Percentiles rank a stretch among this genome's conserved stretches.
Conservation (phyloP, 495 filamentous ascomycete genomes). For the Hypoxylon lienhwacheense region DNA sequence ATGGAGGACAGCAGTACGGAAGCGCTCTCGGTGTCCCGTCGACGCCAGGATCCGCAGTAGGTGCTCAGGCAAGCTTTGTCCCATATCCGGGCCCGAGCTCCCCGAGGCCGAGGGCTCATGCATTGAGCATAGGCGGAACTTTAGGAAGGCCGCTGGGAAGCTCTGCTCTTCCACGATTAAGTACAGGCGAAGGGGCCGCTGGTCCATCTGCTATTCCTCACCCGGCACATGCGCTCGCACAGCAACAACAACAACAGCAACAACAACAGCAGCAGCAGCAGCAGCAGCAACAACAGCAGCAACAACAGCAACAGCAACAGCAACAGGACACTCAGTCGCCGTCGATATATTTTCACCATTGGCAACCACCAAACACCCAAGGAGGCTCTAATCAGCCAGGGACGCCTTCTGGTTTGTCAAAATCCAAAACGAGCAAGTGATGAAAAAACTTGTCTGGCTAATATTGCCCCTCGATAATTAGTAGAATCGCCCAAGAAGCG, state of each 20-base stretch:
- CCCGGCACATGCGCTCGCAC: slow-evolving; percentile 36
- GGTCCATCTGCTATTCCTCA: slow-evolving; percentile 37
- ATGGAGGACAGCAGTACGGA: slow-evolving; percentile 46
- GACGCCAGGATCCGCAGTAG: slow-evolving; percentile 49
- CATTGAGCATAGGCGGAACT: slow-evolving; percentile 41
- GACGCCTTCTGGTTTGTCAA: slow-evolving; percentile 69
- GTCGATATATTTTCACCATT: slow-evolving; percentile 88
- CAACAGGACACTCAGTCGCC: slow-evolving; percentile 64
- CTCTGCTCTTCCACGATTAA: slow-evolving; percentile 38
- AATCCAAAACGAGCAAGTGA: slow-evolving; percentile 53
- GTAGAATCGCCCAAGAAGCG: slow-evolving; percentile 72
- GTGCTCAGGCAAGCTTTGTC: slow-evolving; percentile 41
- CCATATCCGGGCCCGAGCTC: slow-evolving; percentile 44
- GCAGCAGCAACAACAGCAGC: slow-evolving; percentile 52
- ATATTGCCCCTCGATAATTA: slow-evolving; percentile 53
- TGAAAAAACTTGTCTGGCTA: slow-evolving; percentile 51
- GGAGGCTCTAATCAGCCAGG: slow-evolving; percentile 61
- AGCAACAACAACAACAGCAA: slow-evolving; percentile 46
- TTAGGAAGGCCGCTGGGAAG: slow-evolving; percentile 35
- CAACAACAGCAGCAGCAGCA: slow-evolving; percentile 54
- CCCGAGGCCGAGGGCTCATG: slow-evolving; percentile 46
- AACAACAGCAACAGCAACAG: slow-evolving; percentile 47
- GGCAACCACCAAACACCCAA: slow-evolving; percentile 75
- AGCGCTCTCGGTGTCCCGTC: slow-evolving; percentile 47
- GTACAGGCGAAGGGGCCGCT: slow-evolving; percentile 30